These are phyloP conservation scores for Arthroderma uncinatum DNA, from an alignment of 2,329 filamentous ascomycete species.

Conservation along the genomic window DNA sequence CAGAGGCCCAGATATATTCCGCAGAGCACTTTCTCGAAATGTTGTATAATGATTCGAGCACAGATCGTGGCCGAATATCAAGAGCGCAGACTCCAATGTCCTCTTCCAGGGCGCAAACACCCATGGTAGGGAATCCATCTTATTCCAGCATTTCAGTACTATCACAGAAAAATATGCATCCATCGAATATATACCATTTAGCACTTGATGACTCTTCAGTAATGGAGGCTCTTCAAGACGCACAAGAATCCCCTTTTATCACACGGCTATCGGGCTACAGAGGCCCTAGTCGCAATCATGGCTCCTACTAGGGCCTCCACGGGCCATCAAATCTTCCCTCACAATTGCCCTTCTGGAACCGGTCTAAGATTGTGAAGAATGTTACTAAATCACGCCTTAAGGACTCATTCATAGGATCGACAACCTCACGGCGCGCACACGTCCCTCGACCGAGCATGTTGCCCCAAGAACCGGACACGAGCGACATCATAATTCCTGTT, in stretches of 20 bases:
- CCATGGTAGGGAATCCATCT: slow-evolving; percentile 33
- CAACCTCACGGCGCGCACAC: slow-evolving; percentile 45
- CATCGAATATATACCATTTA: not conserved
- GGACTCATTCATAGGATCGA: slow-evolving; percentile 48
- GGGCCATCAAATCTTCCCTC: slow-evolving; percentile 11
- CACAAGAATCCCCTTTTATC: not conserved
- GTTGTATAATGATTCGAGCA: slow-evolving; percentile 56
- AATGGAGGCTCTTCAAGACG: not conserved
- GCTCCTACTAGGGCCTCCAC: slow-evolving; percentile 3
- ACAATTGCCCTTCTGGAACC: slow-evolving; percentile 22
- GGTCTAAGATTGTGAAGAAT: slow-evolving; percentile 16
- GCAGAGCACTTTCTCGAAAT: slow-evolving; percentile 69
- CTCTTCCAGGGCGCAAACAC: slow-evolving; percentile 45
- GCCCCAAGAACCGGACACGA: slow-evolving; percentile 64
- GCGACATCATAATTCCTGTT: slow-evolving; percentile 54
- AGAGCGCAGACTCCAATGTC: slow-evolving; percentile 59
- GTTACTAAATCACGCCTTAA: slow-evolving; percentile 32
- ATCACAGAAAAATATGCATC: not conserved
- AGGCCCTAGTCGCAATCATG: not conserved
- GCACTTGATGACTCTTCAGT: not conserved
- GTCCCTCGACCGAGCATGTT: slow-evolving; percentile 59
- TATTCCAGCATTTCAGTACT: slow-evolving; percentile 17
- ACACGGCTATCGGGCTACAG: not conserved
- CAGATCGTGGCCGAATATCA: slow-evolving; percentile 49
- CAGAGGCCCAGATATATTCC: slow-evolving; percentile 65